Percentiles rank a stretch among this genome's conserved stretches.
These are phyloP conservation scores for Globisporangium abappressorium DNA, from an alignment of 352 stramenopile genomes.

Conservation along the genomic window DNA sequence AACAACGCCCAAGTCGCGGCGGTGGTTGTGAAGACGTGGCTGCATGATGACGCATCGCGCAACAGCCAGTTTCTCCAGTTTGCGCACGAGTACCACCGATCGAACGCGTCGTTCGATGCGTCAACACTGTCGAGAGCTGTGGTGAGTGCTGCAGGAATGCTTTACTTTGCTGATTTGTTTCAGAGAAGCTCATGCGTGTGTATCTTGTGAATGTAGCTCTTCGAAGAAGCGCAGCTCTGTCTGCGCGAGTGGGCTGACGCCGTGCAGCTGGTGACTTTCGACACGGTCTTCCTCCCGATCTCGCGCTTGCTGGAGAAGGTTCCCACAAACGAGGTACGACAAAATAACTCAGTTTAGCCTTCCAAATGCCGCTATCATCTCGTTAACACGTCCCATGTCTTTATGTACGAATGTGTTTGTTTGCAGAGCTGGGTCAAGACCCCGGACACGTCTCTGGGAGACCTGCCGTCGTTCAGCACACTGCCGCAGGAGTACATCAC, in stretches of 20 bases:
- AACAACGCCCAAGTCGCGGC: constrained; percentile 22
- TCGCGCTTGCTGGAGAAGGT: constrained; percentile 42
- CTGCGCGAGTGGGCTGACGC: constrained; percentile 48
- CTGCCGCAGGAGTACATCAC: constrained; percentile 87
- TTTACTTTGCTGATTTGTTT: not conserved
- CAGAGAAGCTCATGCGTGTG: not conserved
- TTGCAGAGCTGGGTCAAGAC: constrained; percentile 49
- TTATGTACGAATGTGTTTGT: not conserved
- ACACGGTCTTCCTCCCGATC: constrained; percentile 70
- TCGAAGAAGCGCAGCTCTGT: constrained; percentile 41
- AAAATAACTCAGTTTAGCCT: not conserved
- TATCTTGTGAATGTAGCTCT: constrained; percentile 26
- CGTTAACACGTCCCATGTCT: not conserved
- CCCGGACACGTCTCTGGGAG: constrained; percentile 37
- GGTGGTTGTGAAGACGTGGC: constrained; percentile 40
- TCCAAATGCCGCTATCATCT: not conserved
- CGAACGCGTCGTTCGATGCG: constrained; percentile 2
- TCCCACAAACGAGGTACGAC: constrained; percentile 39
- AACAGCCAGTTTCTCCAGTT: constrained; percentile 54
- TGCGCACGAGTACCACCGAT: constrained; percentile 28
- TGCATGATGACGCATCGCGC: constrained; percentile 40
- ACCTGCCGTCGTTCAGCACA: constrained; percentile 73
- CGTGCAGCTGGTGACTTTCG: constrained; percentile 68
- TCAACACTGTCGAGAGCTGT: constrained; percentile 19
- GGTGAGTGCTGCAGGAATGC: constrained; percentile 1